A percentile compares a stretch with the other conserved stretches of the same genome.
Evolutionary conservation across 73 alveolate genomes (phyloP).

Genomic region (Loxodes magnus): DNA sequence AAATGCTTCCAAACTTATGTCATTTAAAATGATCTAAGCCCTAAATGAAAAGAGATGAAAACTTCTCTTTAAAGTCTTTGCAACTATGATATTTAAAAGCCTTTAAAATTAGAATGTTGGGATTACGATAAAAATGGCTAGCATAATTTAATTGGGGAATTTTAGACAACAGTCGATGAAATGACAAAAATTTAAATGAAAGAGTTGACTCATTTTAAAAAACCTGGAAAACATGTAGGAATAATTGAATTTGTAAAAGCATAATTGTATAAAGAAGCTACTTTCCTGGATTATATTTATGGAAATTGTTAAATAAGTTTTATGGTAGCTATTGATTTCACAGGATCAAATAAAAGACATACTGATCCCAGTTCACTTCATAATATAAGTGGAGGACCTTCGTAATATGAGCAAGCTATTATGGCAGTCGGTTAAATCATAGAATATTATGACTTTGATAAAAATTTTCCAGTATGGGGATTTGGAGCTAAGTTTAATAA

Average conservation of each 20-base stretch:
- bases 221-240: background rate
- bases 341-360: slow-evolving; percentile 76
- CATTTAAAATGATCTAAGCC: slow-evolving; percentile 21
- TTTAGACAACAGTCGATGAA: slow-evolving; percentile 8
- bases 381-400: slow-evolving; percentile 30
- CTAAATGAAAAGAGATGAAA: slow-evolving; percentile 44
- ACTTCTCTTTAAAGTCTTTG: slow-evolving; percentile 26
- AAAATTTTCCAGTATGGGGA: slow-evolving; percentile 82
- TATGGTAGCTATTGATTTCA: slow-evolving; percentile 83
- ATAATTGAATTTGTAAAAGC: background rate
- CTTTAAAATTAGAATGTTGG: slow-evolving; percentile 20
- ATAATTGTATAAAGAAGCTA: too few species aligned
- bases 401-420: slow-evolving; percentile 69
- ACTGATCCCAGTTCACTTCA: slow-evolving; percentile 52
- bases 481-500: slow-evolving; percentile 78
- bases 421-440: slow-evolving; percentile 60
- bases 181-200: background rate
- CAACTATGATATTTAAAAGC: slow-evolving; percentile 26
- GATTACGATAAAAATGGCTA: slow-evolving; percentile 15
- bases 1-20: slow-evolving; percentile 27
- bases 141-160: slow-evolving; percentile 10
- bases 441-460: slow-evolving; percentile 79
- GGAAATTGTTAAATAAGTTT: slow-evolving; percentile 80
- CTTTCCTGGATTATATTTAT: slow-evolving; percentile 71
- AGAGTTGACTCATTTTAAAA: too few species aligned